Conservation (phyloP, 441 rosid species). For the California macrophylla region DNA sequence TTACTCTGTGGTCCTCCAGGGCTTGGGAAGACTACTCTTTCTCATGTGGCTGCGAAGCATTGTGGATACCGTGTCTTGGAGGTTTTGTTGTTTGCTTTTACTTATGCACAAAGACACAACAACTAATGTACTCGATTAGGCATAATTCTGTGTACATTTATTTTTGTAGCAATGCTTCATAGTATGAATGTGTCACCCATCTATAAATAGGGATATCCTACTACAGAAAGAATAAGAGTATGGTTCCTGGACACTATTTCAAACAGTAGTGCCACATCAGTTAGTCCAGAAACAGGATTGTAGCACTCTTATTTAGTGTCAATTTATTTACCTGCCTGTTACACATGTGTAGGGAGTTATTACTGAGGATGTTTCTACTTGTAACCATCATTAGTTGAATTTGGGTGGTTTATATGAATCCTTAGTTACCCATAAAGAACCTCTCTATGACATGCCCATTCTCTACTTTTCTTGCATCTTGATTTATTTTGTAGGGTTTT, state of each 20-base stretch:
- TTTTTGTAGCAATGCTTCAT: not conserved
- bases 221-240: not conserved
- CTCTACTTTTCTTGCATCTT: not conserved
- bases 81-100: conserved; percentile 41
- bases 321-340: not conserved
- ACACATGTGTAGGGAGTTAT: not conserved
- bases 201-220: not conserved
- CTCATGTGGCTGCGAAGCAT: conserved; percentile 94
- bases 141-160: not conserved
- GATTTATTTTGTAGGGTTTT: conserved; percentile 10
- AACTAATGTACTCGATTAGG: not conserved
- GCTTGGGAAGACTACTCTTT: conserved; percentile 99
- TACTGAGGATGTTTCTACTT: not conserved
- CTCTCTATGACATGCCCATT: not conserved
- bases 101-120: conserved; percentile 10
- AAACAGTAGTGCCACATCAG: not conserved
- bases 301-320: not conserved
- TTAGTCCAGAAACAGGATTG: not conserved
- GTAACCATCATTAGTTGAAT: not conserved
- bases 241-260: not conserved
- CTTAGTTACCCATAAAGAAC: not conserved
- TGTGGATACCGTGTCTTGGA: conserved; percentile 95
- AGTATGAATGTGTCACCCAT: not conserved
- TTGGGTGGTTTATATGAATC: not conserved
- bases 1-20: conserved; percentile 98